Base-by-base conservation (phyloP, 129 eudicot genomes). In the Smallanthus sonchifolius region DNA sequence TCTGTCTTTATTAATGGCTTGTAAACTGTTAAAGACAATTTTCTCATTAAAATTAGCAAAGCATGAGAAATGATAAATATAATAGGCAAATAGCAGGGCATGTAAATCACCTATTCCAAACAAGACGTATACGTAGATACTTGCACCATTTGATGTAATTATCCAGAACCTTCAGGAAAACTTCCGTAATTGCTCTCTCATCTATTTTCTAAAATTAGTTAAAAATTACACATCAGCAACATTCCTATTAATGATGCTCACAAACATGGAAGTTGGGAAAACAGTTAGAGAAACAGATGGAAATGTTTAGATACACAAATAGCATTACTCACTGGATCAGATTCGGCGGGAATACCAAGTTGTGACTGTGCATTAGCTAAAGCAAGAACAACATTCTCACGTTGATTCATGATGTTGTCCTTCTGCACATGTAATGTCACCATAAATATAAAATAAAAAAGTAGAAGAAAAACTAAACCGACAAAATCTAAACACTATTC, bases 81-180 rank as follows among this genome's bases (percentile, higher is more conserved):
- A 62, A 24, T 79, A 70, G 42, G 32, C 45, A 11, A 9, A 79
- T 34, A 76, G 70, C 67, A 75, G 66, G 40, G 48, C 39, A 64
- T 69, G 71, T 65, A 73, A 74, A 49, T 52, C 36, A 94, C 99
- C 97, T 94, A 74, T 86, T 91, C 92, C 95, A 94, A 28, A 84
- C 97, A 77, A 87, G 68, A 34, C 99, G 97, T 69, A 44, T 80
- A 60, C 86, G 88, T 85, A 94, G 72, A 77, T 94, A 94, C 84
- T 79, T 91, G 86, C 99, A 94, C 99, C 99, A 94, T 78, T 88
- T 94, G 49, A 91, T 88, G 79, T 94, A 94, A 81, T 94, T 94
- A 80, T 94, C 99, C 60, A 94, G 86, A 75, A 91, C 99, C 79
- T 94, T 94, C 85, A 88, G 56, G 75, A 91, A 94, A 72, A 94